A percentile compares a stretch with the other conserved stretches of the same genome.
These are phyloP conservation scores for Boletus reticulatus DNA, from an alignment of 768 basidiomycete species.

Conservation along the genomic window DNA sequence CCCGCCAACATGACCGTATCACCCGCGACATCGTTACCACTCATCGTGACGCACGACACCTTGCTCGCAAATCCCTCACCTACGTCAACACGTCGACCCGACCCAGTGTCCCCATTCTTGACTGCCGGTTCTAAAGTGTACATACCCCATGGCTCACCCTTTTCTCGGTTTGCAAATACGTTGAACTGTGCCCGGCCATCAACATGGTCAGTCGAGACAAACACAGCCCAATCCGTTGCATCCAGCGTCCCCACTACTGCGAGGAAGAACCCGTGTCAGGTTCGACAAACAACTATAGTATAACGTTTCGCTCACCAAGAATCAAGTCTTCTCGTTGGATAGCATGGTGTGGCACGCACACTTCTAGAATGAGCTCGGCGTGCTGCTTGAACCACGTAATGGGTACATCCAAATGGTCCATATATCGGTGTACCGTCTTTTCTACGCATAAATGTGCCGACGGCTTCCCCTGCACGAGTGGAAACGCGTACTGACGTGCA, in stretches of 20 bases:
- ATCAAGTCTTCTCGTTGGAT: slow-evolving; percentile 61
- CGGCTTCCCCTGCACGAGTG: slow-evolving; percentile 63
- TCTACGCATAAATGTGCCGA: slow-evolving; percentile 68
- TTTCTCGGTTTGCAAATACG: slow-evolving; percentile 49
- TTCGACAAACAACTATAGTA: background rate
- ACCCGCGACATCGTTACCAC: slow-evolving; percentile 23
- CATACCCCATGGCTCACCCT: slow-evolving; percentile 69
- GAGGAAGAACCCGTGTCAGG: background rate
- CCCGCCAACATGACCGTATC: slow-evolving; percentile 63
- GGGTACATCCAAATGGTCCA: slow-evolving; percentile 60
- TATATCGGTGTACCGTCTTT: slow-evolving; percentile 64
- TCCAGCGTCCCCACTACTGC: slow-evolving; percentile 68
- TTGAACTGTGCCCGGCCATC: slow-evolving; percentile 71
- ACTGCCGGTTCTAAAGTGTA: slow-evolving; percentile 59
- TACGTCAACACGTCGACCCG: slow-evolving; percentile 27
- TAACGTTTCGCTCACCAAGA: slow-evolving; percentile 32
- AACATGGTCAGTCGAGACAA: slow-evolving; percentile 71
- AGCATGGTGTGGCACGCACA: slow-evolving; percentile 45
- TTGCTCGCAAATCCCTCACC: slow-evolving; percentile 46
- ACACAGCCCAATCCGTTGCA: slow-evolving; percentile 68
- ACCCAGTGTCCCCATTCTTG: slow-evolving; percentile 41
- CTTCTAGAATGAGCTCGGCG: slow-evolving; percentile 57
- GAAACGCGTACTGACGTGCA: slow-evolving; percentile 54
- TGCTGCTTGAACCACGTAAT: slow-evolving; percentile 75
- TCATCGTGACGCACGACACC: slow-evolving; percentile 42